Base-by-base conservation (phyloP, 805 yeast genomes). In the Brettanomyces custersianus region DNA sequence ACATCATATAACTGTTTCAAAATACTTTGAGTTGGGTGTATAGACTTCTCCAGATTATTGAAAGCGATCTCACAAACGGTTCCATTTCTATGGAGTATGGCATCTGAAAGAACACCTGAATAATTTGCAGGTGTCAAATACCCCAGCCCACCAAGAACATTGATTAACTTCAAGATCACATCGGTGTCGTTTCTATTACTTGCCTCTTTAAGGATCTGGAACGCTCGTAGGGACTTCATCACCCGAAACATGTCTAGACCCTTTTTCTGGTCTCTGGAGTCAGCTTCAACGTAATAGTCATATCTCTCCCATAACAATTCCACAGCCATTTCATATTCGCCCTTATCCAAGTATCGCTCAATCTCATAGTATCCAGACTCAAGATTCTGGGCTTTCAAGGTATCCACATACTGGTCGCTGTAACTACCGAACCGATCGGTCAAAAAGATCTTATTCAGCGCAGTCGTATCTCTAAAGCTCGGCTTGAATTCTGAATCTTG, bases 301-400 rank as follows among this genome's bases (percentile, higher is more conserved):
- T 39, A 28, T n/a, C 40, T 19, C 2, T 35, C 23, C 49, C 49
- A 43, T 27, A 51, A 49, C 12, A 32, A n/a, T 4, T 27, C 38
- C 2, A 42, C 26, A 2, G 60, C 58, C 33, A 38, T 35, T 31
- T 51, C 55, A 34, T 52, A 52, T 24, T 48, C 43, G 9, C 41
- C 44, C 21, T 38, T 33, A 2, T 35, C 20, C 3, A 55, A 15
- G 5, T 42, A 39, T 18, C 46, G 33, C 6, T 35, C 33, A 4
- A 55, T 39, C 17, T 49, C 51, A 39, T 43, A 51, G 13, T 38
- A 40, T 2, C 40, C 17, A 8, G 30, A 27, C 9, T 46, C 40
- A 12, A 40, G 26, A 3, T 34, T 27, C 21, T 35, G 8, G 5
- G 33, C 20, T 17, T 24, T 22, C 4, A 50, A 31, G 20, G 37